A percentile compares a stretch with the other conserved stretches of the same genome.
phyloP scores from a whole-genome alignment of 495 filamentous ascomycete genomes.

The Penicillium cinerascens region DNA sequence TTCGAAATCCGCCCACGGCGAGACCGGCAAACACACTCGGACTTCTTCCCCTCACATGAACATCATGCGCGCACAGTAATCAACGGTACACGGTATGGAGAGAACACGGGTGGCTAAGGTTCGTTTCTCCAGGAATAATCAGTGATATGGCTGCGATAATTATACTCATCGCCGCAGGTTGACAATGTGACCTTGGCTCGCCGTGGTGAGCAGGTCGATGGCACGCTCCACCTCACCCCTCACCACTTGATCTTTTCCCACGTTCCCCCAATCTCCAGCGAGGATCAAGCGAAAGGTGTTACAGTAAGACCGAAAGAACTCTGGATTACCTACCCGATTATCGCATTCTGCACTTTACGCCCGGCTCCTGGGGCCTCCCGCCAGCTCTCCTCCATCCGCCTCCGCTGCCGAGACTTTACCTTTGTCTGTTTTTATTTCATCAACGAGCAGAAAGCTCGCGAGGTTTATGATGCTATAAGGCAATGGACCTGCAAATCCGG shows the following conservation, averaged over 20 bases:
- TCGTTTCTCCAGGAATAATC: background rate
- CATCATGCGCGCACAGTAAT: slow-evolving; percentile 35
- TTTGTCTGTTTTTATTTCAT: slow-evolving; percentile 88
- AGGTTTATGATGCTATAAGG: slow-evolving; percentile 87
- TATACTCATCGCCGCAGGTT: slow-evolving; percentile 34
- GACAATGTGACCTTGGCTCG: slow-evolving; percentile 63
- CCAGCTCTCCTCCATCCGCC: slow-evolving; percentile 74
- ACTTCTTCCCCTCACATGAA: slow-evolving; percentile 31
- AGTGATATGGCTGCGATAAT: background rate
- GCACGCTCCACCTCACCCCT: slow-evolving; percentile 61
- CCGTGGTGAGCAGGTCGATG: slow-evolving; percentile 56
- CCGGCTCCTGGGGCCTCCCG: slow-evolving; percentile 68
- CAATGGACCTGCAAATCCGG: slow-evolving; percentile 77
- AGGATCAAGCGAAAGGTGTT: slow-evolving; percentile 31
- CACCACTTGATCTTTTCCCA: slow-evolving; percentile 65
- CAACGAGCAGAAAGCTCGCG: slow-evolving; percentile 68
- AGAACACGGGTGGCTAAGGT: slow-evolving; percentile 58
- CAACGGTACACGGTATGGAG: slow-evolving; percentile 46
- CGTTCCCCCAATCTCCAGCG: slow-evolving; percentile 35
- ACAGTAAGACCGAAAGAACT: slow-evolving; percentile 61
- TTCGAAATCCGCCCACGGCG: background rate
- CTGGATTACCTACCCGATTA: slow-evolving; percentile 94
- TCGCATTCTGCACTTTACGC: slow-evolving; percentile 68
- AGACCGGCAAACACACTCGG: background rate
- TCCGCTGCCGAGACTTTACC: slow-evolving; percentile 88